Base-by-base conservation (phyloP, 2,329 filamentous ascomycete species). In the Phoma sp. region DNA sequence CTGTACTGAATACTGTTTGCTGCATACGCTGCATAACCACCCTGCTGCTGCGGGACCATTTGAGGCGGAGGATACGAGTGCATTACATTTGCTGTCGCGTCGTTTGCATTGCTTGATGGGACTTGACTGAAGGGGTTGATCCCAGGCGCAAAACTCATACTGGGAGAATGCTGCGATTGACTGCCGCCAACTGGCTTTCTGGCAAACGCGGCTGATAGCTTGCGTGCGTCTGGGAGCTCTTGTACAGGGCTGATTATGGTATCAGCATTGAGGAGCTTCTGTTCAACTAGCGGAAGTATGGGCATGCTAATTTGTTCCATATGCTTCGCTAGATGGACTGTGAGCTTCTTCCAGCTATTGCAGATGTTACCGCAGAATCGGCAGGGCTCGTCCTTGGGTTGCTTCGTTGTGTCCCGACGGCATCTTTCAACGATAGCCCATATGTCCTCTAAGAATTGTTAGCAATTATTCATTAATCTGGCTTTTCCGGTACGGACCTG, bases 221-320 rank as follows among this genome's bases (percentile, higher is more conserved):
- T 73, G 34, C 69, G 68, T 20, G 61, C 64, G 38, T 74, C 71
- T 17, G 72, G 67, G 32, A 72, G 58, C 48, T 74, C 73, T 9
- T 74, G 70, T 4, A 76, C 67, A 7, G 74, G 72, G 32, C 71
- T 74, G 45, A 74, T 73, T 39, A 74, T 68, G 7, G 72, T 72
- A 42, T 74, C 72, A 7, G 68, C 71, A 33, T 69, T 71, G 21
- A 76, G 64, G 10, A 72, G 67, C 51, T 75, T 77, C 42, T 75
- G 68, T 29, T 76, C 71, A 2, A 77, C 73, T 23, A 78, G 65
- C 6, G 69, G 64, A 11, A 96, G 79, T 26, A 96, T 85, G 0
- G 93, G 92, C 68, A 96, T 84, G 66, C 90, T 91, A 68, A 96
- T 90, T 61, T 92, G 87, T 74, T 96, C 92, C 92, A 97, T 95